Conservation (phyloP, 805 yeast species). For the Brettanomyces naardenensis region DNA sequence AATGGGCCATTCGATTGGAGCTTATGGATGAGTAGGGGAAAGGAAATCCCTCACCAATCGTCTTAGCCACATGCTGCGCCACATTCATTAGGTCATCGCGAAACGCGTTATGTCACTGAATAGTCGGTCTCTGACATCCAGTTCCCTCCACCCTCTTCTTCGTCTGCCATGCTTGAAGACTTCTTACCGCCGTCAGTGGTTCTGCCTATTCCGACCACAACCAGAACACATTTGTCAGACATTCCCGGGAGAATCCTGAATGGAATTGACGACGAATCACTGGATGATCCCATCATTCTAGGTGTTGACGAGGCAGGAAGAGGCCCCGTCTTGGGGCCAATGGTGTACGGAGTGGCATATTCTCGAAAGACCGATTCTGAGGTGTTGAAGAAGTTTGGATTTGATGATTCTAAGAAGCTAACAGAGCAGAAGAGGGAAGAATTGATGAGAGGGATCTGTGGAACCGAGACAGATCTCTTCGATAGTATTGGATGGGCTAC, state of each 20-base stretch:
- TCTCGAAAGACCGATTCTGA: constrained; percentile 48
- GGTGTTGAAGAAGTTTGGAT: constrained; percentile 56
- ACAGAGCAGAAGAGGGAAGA: constrained; percentile 62
- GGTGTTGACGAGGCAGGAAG: constrained; percentile 99
- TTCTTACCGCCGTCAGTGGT: constrained; percentile 31
- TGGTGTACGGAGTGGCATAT: constrained; percentile 92
- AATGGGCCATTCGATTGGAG: too few relatives aligned
- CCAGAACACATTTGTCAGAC: constrained; percentile 42
- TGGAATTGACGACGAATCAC: constrained; percentile 15
- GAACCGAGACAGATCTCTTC: constrained; percentile 38
- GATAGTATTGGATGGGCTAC: constrained; percentile 82
- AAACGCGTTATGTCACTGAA: too few relatives aligned
- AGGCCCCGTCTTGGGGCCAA: constrained; percentile 96
- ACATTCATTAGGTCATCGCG: too few relatives aligned
- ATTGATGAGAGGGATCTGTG: constrained; percentile 45
- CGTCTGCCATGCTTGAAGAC: constrained; percentile 1
- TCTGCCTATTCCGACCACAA: constrained; percentile 24
- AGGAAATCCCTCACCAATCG: too few relatives aligned
- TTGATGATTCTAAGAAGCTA: constrained; percentile 88
- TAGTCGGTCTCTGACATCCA: too few relatives aligned
- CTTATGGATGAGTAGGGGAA: too few relatives aligned
- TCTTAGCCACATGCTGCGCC: too few relatives aligned
- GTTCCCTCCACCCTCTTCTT: too few relatives aligned
- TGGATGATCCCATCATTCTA: constrained; percentile 33
- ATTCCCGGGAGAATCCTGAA: constrained; percentile 41